Conservation (phyloP, 2,329 filamentous ascomycete genomes). For the Epichloe aotearoae region DNA sequence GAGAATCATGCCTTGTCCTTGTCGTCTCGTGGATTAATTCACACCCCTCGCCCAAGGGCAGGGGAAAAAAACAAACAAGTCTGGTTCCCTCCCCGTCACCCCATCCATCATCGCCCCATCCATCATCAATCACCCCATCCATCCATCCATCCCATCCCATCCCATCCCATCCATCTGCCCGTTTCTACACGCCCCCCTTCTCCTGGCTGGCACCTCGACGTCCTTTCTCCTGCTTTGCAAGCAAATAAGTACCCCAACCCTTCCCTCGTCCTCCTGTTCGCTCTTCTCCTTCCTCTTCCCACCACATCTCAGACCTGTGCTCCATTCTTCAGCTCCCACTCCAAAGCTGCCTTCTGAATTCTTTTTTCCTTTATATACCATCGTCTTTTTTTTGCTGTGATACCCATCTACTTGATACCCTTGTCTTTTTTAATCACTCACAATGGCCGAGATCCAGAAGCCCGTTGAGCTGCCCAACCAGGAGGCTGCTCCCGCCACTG, state of each 20-base stretch:
- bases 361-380: conserved; percentile 25
- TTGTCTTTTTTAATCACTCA: conserved; percentile 26
- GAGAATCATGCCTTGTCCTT: background rate
- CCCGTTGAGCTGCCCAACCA: conserved; percentile 37
- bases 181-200: conserved; percentile 6
- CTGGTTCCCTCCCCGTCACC: background rate
- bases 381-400: conserved; percentile 35
- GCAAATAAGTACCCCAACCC: conserved; percentile 30
- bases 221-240: conserved; percentile 8
- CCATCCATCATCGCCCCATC: background rate
- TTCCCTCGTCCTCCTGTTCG: conserved; percentile 15
- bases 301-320: conserved; percentile 20
- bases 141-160: background rate
- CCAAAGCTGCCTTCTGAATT: conserved; percentile 21
- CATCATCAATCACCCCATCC: no score
- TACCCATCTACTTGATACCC: conserved; percentile 34
- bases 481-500: conserved; percentile 30
- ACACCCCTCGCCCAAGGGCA: background rate
- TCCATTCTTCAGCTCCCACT: conserved; percentile 11
- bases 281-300: conserved; percentile 17
- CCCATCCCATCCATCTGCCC: background rate
- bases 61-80: background rate
- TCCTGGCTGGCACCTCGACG: conserved; percentile 5
- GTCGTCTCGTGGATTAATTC: background rate
- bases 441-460: conserved; percentile 65